These are phyloP conservation scores for Potentilla sterilis DNA, from an alignment of 306 rosid genomes.

Conservation along the genomic window DNA sequence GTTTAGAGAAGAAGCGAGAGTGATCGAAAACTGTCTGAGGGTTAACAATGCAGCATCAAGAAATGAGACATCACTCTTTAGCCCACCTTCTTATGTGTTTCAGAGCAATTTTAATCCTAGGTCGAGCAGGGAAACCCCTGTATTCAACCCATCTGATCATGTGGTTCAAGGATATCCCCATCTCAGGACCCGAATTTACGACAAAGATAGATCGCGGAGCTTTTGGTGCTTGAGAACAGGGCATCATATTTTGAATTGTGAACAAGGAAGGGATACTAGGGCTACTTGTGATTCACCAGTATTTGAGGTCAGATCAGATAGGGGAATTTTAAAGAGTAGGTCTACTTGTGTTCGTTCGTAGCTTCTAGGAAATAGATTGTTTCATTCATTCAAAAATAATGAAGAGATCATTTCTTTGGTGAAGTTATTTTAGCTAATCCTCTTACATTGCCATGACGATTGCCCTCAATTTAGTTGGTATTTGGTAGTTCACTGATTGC, in stretches of 20 bases:
- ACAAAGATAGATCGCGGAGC: conserved; percentile 28
- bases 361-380: conserved; percentile 17
- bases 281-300: conserved; percentile 48
- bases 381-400: neutral
- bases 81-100: conserved; percentile 29
- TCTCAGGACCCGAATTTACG: conserved; percentile 34
- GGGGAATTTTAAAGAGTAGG: conserved; percentile 41
- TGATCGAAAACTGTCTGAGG: conserved; percentile 70
- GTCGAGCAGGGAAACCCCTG: conserved; percentile 56
- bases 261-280: conserved; percentile 28
- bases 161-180: conserved; percentile 69
- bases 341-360: conserved; percentile 50
- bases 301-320: conserved; percentile 57
- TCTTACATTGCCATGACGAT: neutral
- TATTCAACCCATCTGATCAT: conserved; percentile 77
- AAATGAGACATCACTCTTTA: conserved; percentile 45
- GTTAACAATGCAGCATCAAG: conserved; percentile 41
- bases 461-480: neutral
- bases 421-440: neutral
- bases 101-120: conserved; percentile 27
- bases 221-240: conserved; percentile 48
- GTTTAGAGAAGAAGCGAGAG: conserved; percentile 71
- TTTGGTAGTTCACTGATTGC: neutral
- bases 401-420: neutral
- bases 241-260: conserved; percentile 30